Evolutionary conservation across 1,284 basidiomycete species (phyloP), one percentile per base, ranked within the genome.

Genomic region (Rhodotorula sp.): DNA sequence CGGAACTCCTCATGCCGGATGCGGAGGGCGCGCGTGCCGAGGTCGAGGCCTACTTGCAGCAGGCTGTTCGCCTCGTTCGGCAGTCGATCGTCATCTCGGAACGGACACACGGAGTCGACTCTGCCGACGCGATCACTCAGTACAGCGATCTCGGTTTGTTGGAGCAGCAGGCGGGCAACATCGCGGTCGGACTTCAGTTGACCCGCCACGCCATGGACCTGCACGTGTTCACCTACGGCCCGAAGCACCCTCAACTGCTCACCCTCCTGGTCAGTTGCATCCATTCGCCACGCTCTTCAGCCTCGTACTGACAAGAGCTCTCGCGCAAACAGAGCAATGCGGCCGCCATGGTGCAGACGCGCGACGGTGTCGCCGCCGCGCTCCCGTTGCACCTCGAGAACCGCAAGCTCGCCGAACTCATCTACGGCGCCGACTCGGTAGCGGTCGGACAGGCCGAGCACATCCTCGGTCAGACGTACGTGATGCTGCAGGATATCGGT

Each of bases 131-230:
- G 16, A 80, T 85, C 49, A 80, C 81, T 58, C 85, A 85, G 79
- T 86, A 86, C 81, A 82, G 84, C 78, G 84, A 86, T 76, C 79
- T 87, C n/a, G 85, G 85, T 18, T 83, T 85, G 77, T 79, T 86
- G 63, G 83, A 84, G 76, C 75, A 75, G 58, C 80, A 82, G 65
- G 81, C 83, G 64, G 79, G 85, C 69, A 81, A 84, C 77, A 77
- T 82, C 68, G 80, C 84, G 77, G 78, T 81, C 21, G 81, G 80
- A 57, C 79, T 81, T 47, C 80, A 83, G 62, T 79, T 86, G 70
- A 80, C 85, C 77, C 81, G 83, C 64, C 84, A 86, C 72, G 82
- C 85, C 52, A 76, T 86, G 55, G 79, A 81, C 63, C 80, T 86
- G 47, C 85, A 84, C 83, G 80, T 82, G 71, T 78, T 85, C 56